Base-by-base conservation (phyloP, 139 green algal genomes). In the Coccomyxa sp. region DNA sequence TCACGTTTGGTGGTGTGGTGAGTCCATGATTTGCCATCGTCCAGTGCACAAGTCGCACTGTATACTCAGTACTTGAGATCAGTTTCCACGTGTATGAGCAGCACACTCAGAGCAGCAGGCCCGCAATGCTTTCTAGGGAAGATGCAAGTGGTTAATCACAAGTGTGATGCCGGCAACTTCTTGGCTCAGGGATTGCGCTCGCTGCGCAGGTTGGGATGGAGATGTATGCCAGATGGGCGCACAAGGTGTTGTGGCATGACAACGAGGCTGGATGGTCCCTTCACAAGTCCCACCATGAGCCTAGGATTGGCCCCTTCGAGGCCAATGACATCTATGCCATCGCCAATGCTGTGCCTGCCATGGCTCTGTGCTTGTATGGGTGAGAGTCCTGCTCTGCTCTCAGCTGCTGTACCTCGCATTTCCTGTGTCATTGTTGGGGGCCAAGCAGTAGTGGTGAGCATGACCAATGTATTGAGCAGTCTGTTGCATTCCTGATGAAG, bases 311-410 rank as follows among this genome's bases (percentile, higher is more conserved):
- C 0, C 86, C 94, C 2, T 99, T 99, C 81, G 96, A 99, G 89
- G 87, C 84, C 44, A 99, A 99, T 79, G 96, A 99, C 84, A 86
- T 99, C 7, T 99, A 95, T 82, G 96, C 96, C 0, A 80, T 99
- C 40, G 86, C 89, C 39, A 98, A 98, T 82, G 96, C 92, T 16
- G 76, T 96, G 44, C 95, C 95, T 27, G 96, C 96, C 73, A 97
- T 98, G 44, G 81, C 54, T 9, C 91, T 99, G 22, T 95, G 92
- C 75, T 39, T 83, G 0, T 98, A 98, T 78, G 96, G 96, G 50
- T 64, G 50, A 64, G 50, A 4, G 27, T 64, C 50, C 44, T 58
- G 44, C 44, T 14, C 27, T 64, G 50, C 50, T 64, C 27, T 3
- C 27, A 4, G 2, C 50, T 18, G 1, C 27, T 31, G 50, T 64